phyloP scores from a whole-genome alignment of 2,329 filamentous ascomycete species.

The Amylocarpus encephaloides region DNA sequence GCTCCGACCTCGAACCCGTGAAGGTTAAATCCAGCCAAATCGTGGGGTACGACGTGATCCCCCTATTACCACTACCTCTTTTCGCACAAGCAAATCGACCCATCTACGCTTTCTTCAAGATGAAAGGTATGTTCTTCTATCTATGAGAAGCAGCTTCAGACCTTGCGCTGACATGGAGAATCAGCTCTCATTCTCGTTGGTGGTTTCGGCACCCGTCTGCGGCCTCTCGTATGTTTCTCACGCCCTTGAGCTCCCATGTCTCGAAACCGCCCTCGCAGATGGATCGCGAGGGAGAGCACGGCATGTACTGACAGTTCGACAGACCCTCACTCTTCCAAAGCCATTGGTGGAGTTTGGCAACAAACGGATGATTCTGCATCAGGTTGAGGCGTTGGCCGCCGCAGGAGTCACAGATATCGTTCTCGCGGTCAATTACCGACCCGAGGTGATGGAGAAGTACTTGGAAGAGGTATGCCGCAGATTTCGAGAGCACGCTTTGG shows the following conservation, averaged over 20 bases:
- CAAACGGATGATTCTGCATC: constrained; percentile 98
- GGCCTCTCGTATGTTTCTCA: constrained; percentile 70
- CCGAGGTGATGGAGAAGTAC: constrained; percentile 93
- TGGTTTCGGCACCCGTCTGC: constrained; percentile 95
- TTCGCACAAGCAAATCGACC: background rate
- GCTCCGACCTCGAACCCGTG: background rate
- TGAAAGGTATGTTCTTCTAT: constrained; percentile 1
- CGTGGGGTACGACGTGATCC: constrained; percentile 2
- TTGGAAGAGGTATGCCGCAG: constrained; percentile 66
- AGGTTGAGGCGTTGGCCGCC: constrained; percentile 88
- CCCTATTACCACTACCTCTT: constrained; percentile 1
- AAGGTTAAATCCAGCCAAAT: background rate
- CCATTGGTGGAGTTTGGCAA: constrained; percentile 97
- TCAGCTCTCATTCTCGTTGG: constrained; percentile 96
- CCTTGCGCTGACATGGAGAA: constrained; percentile 17
- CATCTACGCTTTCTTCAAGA: constrained; percentile 1
- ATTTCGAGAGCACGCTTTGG: background rate
- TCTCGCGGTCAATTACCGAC: constrained; percentile 96
- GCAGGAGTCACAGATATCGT: constrained; percentile 97
- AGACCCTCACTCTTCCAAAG: constrained; percentile 96
- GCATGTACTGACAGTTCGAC: constrained; percentile 22
- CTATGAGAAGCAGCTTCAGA: background rate
- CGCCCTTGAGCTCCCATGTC: constrained; percentile 16
- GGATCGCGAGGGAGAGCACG: constrained; percentile 20
- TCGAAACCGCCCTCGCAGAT: constrained; percentile 15